Conservation (phyloP, 148 eudicot genomes). For the Diospyros lotus region DNA sequence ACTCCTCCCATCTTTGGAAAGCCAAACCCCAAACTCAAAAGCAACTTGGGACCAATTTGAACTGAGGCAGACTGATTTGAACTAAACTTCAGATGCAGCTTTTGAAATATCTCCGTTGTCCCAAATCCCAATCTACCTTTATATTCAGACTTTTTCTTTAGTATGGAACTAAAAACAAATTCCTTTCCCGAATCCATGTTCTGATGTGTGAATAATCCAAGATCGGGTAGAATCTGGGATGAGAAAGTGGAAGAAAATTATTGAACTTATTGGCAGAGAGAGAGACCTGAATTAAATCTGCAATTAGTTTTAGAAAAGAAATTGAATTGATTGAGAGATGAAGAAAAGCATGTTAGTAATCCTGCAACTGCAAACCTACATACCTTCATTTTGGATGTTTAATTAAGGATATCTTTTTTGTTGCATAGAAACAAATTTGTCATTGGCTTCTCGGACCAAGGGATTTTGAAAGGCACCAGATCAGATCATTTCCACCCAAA, state of each 20-base stretch:
- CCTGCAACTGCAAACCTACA: background rate
- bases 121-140: too few species aligned
- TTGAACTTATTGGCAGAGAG: background rate
- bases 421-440: background rate
- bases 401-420: background rate
- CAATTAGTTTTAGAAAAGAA: background rate
- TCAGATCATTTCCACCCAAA: slow-evolving; percentile 1
- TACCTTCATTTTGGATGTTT: background rate
- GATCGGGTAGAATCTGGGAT: background rate
- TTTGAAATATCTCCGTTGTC: background rate
- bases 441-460: background rate
- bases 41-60: background rate
- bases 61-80: background rate
- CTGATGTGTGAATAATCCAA: background rate
- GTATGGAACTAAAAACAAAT: background rate
- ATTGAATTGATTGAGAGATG: background rate
- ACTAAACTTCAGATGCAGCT: background rate
- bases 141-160: background rate
- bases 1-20: background rate
- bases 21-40: background rate
- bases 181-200: background rate
- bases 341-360: background rate
- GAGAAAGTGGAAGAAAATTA: background rate
- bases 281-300: background rate
- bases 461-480: slow-evolving; percentile 4